phyloP scores from a whole-genome alignment of 495 filamentous ascomycete genomes.

The Letharia lupina region DNA sequence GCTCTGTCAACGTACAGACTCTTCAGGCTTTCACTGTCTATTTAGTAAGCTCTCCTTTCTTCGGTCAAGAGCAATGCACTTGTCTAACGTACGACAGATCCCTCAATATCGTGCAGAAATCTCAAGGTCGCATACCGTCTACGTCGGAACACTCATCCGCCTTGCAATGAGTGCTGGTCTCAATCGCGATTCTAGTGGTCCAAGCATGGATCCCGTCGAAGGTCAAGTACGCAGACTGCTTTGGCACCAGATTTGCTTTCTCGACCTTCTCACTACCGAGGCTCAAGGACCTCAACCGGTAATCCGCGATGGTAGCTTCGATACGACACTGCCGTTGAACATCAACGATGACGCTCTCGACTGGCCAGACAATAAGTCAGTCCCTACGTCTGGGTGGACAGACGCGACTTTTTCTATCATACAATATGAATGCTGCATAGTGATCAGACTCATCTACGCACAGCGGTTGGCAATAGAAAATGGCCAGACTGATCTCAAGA shows the following conservation, averaged over 20 bases:
- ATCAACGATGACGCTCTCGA: slow-evolving; percentile 14
- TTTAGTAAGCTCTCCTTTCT: slow-evolving; percentile 40
- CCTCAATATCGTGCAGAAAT: slow-evolving; percentile 16
- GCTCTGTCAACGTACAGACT: slow-evolving; percentile 13
- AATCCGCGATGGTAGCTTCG: slow-evolving; percentile 3
- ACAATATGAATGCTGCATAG: slow-evolving; percentile 10
- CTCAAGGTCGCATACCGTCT: slow-evolving; percentile 9
- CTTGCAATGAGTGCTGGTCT: slow-evolving; percentile 16
- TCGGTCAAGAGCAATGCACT: background rate
- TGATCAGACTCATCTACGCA: slow-evolving; percentile 1
- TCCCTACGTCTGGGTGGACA: slow-evolving; percentile 2
- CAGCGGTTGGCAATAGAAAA: slow-evolving; percentile 6
- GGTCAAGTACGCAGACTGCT: slow-evolving; percentile 16
- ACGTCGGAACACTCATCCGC: slow-evolving; percentile 12
- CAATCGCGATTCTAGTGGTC: slow-evolving; percentile 1
- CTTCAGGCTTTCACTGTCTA: slow-evolving; percentile 42
- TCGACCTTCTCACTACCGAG: slow-evolving; percentile 18
- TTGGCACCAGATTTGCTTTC: slow-evolving; percentile 20
- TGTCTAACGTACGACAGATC: slow-evolving; percentile 8
- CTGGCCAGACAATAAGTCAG: background rate
- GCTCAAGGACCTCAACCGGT: slow-evolving; percentile 11
- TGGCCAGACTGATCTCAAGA: slow-evolving; percentile 3
- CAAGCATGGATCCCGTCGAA: background rate
- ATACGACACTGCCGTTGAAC: slow-evolving; percentile 16
- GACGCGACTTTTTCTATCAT: slow-evolving; percentile 18